These are phyloP conservation scores for Magnaporthales sp. DNA, from an alignment of 2,329 filamentous ascomycete species.

Conservation along the genomic window DNA sequence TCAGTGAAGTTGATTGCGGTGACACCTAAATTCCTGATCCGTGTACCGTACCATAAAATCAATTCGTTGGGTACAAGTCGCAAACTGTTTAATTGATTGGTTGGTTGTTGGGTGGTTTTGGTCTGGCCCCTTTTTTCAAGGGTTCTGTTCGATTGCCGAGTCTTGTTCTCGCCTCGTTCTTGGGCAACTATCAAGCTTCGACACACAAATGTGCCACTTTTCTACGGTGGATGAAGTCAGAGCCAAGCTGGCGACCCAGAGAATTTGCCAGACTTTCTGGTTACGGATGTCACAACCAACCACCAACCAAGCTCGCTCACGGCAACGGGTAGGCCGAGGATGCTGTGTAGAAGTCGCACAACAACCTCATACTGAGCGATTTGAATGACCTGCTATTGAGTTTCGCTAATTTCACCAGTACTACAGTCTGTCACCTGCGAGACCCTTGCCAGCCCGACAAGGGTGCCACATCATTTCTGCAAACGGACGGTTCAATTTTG, in stretches of 20 bases:
- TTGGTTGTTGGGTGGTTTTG: background rate
- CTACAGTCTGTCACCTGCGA: background rate
- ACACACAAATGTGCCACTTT: background rate
- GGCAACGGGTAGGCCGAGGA: background rate
- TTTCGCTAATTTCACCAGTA: background rate
- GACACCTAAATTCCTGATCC: background rate
- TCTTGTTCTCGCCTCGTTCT: background rate
- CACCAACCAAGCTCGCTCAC: background rate
- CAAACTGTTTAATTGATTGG: background rate
- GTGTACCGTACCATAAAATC: background rate
- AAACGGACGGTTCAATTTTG: background rate
- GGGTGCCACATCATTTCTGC: background rate
- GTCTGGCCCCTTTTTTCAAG: background rate
- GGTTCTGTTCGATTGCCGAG: constrained; percentile 1
- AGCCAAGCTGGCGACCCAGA: background rate
- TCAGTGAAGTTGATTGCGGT: background rate
- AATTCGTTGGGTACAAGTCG: background rate
- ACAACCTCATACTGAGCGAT: background rate
- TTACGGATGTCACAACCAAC: background rate
- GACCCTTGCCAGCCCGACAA: no score
- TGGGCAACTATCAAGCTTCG: background rate
- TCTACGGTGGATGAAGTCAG: background rate
- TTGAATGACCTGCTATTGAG: background rate
- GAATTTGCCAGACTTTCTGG: background rate
- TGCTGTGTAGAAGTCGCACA: background rate